Evolutionary conservation across 2,329 filamentous ascomycete species (phyloP), one percentile per base, ranked within the genome.

Genomic region (Cercospora zeina): DNA sequence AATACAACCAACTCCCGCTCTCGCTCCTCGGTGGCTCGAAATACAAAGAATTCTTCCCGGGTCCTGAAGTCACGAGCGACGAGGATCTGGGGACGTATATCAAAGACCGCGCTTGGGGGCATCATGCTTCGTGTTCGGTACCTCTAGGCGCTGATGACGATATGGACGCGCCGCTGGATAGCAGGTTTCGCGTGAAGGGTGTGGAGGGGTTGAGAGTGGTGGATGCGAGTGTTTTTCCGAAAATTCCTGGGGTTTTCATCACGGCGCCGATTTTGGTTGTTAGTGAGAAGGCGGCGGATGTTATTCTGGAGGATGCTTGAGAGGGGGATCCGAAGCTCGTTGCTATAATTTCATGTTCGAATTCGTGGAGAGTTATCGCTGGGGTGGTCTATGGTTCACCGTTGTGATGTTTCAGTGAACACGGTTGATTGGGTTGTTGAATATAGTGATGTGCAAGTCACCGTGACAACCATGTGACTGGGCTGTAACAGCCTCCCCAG

Each of bases 281-380:
- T 5, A 79, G 78, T 1, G 85, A 87, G 76, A 88, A 87, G 77
- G 85, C 85, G 0, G 81, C 83, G 1, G 83, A 85, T 71, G 80
- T 79, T 3, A 86, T 87, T 57, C 56, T 79, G 54, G 61, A 66
- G 19, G 61, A 61, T 21, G 49, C 49, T 33, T 53, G 49, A 53
- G 14, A 27, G 31, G 31, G 31, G 2, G 9, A 4, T 33, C 4
- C 9, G 13, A 7, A 33, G 27, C 9, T 51, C 5, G 11, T 10
- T 33, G 30, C 31, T 13, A 9, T 4, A 16, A 16, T 16, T 7
- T 11, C 11, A 16, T 31, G n/a, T 45, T 50, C 47, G 21, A 24
- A 30, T n/a, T 31, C 16, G 16, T 13, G 2, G 7, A 7, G 39
- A 3, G 2, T 45, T 16, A n/a, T 13, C n/a, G n/a, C 24, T 21